Base-by-base conservation (phyloP, 441 rosid species). In the Gossypium laxum region DNA sequence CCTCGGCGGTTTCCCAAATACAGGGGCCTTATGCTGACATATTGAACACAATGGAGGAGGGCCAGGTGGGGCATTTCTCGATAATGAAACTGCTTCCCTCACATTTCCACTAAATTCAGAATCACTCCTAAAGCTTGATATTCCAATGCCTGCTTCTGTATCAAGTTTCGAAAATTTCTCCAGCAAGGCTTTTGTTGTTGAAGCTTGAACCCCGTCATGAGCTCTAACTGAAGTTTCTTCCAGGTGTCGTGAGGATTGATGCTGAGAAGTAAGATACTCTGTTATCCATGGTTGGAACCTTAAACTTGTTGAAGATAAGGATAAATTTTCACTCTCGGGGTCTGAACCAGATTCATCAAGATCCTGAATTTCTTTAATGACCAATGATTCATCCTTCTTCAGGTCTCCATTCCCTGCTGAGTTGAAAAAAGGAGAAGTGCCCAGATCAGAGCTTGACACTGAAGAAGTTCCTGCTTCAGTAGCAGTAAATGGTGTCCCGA, bases 21-120 rank as follows among this genome's bases (percentile, higher is more conserved):
- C 88, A 0, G 99, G 99, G 0, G 93, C 94, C 84, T 91, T 92
- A 78, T 94, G 98, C 76, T 85, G 98, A 80, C 99, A 94, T 56
- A 92, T 84, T 38, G 99, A 95, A 76, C 99, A 95, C 75, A 95
- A 79, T 5, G 99, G 99, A 84, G 98, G 98, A 2, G 98, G 99
- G 10, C 89, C 93, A 7, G 86, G 91, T 24, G 99, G 93, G 8
- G 84, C 87, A 72, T 82, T 89, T 71, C 93, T 85, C 58, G 93
- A 83, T 72, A 92, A 82, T 54, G 93, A 89, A 78, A 95, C 72
- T 38, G 91, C 98, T 81, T 95, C 96, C 85, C 98, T 87, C 56
- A 95, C 75, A 70, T 88, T 87, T 68, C 91, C 89, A 78, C 91
- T 85, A 61, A 89, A 82, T 72, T 91, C 92, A 48, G 78, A n/a